These are phyloP conservation scores for Colletotrichum sp. DNA, from an alignment of 2,329 filamentous ascomycete species.

Conservation along the genomic window DNA sequence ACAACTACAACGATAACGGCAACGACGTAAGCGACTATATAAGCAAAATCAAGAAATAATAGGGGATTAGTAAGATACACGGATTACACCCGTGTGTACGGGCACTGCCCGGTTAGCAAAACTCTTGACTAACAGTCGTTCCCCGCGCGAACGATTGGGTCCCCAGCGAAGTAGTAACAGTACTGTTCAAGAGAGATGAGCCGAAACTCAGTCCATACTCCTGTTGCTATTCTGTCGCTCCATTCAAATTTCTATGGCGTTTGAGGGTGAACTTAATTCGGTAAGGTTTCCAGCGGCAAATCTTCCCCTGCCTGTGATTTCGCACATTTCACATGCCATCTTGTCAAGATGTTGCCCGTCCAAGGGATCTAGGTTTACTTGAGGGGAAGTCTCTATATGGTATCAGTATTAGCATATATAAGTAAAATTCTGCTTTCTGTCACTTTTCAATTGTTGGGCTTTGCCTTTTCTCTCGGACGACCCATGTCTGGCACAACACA, in stretches of 20 bases:
- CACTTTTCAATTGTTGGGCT: too few relatives aligned
- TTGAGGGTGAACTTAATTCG: not conserved
- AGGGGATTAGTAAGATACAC: too few relatives aligned
- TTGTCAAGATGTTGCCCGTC: not conserved
- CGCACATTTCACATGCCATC: not conserved
- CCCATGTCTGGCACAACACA: not conserved
- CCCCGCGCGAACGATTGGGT: not conserved
- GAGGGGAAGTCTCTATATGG: not conserved
- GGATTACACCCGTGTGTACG: too few relatives aligned
- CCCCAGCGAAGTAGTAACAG: not conserved
- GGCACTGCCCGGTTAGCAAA: too few relatives aligned
- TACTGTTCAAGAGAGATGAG: not conserved
- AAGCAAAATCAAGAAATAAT: rapidly evolving
- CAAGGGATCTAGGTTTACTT: not conserved
- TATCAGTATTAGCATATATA: not conserved
- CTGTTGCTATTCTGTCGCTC: not conserved
- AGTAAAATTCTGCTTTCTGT: not conserved
- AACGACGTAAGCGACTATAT: too few relatives aligned
- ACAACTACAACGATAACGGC: too few relatives aligned
- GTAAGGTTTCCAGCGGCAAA: not conserved
- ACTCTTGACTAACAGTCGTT: not conserved
- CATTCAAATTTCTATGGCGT: not conserved
- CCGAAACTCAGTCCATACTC: not conserved
- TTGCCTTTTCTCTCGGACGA: too few relatives aligned
- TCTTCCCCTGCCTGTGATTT: not conserved